Base-by-base conservation (phyloP, 83 land plant species). In the Picea engelmannii region DNA sequence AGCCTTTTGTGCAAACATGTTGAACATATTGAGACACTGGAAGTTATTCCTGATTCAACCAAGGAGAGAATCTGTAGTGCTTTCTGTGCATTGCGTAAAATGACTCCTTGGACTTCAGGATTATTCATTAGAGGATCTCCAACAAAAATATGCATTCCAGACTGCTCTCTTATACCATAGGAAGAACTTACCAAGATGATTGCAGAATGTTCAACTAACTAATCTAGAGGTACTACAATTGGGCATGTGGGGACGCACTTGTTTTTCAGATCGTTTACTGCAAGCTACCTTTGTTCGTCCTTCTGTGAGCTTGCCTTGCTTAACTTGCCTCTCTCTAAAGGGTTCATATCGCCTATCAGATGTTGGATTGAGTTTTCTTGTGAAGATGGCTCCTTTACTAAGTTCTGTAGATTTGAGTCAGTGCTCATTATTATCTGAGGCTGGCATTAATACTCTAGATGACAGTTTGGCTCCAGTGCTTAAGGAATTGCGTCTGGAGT, bases 311-410 rank as follows among this genome's bases (percentile, higher is more conserved):
- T 75, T 88, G 60, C 84, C 91, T 47, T 76, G 84, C 13, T 68
- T 92, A 58, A 84, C 74, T 35, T 58, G 81, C 4, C 9, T 94
- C 25, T 87, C 93, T 12, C 15, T 92, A 58, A 76, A 74, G 31
- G 94, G 93, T 73, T 91, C 90, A 58, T 92, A 83, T 65, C 85
- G 90, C 9, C 88, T 94, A 62, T 66, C 92, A 66, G 96, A 94
- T 84, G 84, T 7, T 78, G 96, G 96, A 10, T 52, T 94, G 9
- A 61, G 9, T 2, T 75, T n/a, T n/a, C n/a, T n/a, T n/a, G n/a
- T n/a, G n/a, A n/a, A n/a, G n/a, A n/a, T 81, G 74, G 90, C 92
- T 17, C 91, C 90, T 65, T 31, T 44, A 47, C 61, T 94, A 16
- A 79, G 63, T n/a, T 91, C 93, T 64, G 17, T 94, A 21, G 87